Evolutionary conservation across 2,329 filamentous ascomycete species (phyloP), one percentile per base, ranked within the genome.

Genomic region (Pochonia chlamydosporia): DNA sequence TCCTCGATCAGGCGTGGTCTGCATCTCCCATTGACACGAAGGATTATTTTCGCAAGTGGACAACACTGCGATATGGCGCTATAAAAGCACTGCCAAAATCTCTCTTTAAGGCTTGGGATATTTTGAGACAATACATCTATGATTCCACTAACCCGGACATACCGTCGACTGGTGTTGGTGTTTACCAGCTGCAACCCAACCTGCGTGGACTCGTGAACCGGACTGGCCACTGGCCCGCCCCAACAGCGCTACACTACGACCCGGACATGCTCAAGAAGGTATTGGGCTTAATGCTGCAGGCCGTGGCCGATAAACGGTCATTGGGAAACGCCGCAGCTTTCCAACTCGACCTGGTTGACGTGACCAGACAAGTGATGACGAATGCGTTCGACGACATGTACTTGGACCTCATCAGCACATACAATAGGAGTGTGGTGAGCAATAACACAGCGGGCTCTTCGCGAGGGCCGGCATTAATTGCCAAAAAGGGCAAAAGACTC

Each of bases 1-100:
- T 77, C 0, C 62, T 78, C 1, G 70, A 74, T 46, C 74, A 77
- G 54, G 73, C 71, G 3, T 78, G 74, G 74, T 66, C 63, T 3
- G 36, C 35, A 8, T 56, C 54, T 0, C 64, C 73, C 1, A 68
- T 78, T 35, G 63, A 76, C 37, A 72, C 70, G 0, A 48, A 59
- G 7, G 25, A 47, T 1, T 78, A 76, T 54, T 76, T 76, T 48
- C 57, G 62, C 18, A 50, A 64, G 43, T 77, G 73, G 73, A 70
- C 69, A 1, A 54, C 57, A 0, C 59, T 57, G 4, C 64, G 74
- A 8, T 78, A 78, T 50, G 48, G 54, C 54, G 54, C 59, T 10
- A 54, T 59, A 24, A 55, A 13, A 52, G 49, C 25, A 50, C 52
- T 1, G 37, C 43, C 28, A 1, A 48, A 66, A 3, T 62, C 66